phyloP scores from a whole-genome alignment of 2,329 filamentous ascomycete genomes.

The Hymenoscyphus fructigenus region DNA sequence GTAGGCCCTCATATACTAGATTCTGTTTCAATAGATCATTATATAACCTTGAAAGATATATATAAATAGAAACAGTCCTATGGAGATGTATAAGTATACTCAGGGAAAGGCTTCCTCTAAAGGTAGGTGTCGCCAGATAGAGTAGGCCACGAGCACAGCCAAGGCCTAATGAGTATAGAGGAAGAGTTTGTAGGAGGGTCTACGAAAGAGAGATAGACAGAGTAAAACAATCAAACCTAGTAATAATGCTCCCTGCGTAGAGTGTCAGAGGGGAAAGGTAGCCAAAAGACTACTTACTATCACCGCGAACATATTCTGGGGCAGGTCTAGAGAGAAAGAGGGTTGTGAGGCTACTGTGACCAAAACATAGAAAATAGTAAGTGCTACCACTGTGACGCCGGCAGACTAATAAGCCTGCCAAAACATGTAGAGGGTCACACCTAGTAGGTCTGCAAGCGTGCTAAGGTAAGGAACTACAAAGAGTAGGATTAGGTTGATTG shows the following conservation, averaged over 20 bases:
- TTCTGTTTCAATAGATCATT: conserved; percentile 22
- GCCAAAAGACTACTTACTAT: conserved; percentile 19
- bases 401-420: conserved; percentile 23
- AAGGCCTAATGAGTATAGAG: conserved; percentile 20
- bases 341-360: conserved; percentile 8
- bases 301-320: conserved; percentile 17
- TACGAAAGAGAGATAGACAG: conserved; percentile 17
- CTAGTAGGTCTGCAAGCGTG: conserved; percentile 27
- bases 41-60: conserved; percentile 6
- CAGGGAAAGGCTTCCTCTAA: conserved; percentile 16
- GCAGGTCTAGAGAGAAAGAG: conserved; percentile 16
- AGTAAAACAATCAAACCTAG: conserved; percentile 22
- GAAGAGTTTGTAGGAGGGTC: conserved; percentile 24
- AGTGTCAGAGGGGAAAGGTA: conserved; percentile 16
- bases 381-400: conserved; percentile 22
- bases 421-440: conserved; percentile 24
- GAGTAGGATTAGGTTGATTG: conserved; percentile 25
- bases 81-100: conserved; percentile 24
- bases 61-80: conserved; percentile 9
- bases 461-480: conserved; percentile 26
- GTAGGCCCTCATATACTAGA: conserved; percentile 2
- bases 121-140: conserved; percentile 21
- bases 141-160: conserved; percentile 16
- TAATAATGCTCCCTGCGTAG: conserved; percentile 21
- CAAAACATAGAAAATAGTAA: conserved; percentile 25